Evolutionary conservation across 257 asterid species (phyloP).

Genomic region (Forsythia viridissima): DNA sequence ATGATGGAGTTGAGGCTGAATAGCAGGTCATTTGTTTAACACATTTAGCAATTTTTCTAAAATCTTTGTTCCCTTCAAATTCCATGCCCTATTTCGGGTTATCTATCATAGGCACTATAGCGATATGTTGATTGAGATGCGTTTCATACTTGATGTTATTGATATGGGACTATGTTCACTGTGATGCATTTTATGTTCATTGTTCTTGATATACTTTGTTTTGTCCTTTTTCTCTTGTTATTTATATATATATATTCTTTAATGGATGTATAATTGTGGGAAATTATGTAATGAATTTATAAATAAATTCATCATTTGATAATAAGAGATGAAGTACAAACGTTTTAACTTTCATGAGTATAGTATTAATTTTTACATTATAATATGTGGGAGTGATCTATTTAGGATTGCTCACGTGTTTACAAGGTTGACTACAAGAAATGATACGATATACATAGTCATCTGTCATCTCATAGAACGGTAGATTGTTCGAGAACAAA

Average conservation of each 20-base stretch:
- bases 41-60: constrained; percentile 4
- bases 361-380: neutral
- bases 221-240: neutral
- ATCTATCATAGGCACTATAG: too few relatives aligned
- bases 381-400: neutral
- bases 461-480: too few relatives aligned
- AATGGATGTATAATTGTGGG: neutral
- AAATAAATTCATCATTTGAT: neutral
- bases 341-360: neutral
- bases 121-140: constrained; percentile 6
- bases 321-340: neutral
- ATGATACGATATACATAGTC: constrained; percentile 18
- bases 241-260: neutral
- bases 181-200: too few relatives aligned
- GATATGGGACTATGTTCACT: neutral
- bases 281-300: neutral
- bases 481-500: too few relatives aligned
- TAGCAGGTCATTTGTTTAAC: constrained; percentile 67
- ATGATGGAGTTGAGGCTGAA: constrained; percentile 98
- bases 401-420: neutral
- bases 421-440: neutral
- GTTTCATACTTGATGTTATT: constrained; percentile 6
- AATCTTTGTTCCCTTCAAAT: constrained; percentile 3
- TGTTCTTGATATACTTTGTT: neutral
- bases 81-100: constrained; percentile 2